Evolutionary conservation across 129 eudicot species (phyloP).

Genomic region (Centaurea solstitialis): DNA sequence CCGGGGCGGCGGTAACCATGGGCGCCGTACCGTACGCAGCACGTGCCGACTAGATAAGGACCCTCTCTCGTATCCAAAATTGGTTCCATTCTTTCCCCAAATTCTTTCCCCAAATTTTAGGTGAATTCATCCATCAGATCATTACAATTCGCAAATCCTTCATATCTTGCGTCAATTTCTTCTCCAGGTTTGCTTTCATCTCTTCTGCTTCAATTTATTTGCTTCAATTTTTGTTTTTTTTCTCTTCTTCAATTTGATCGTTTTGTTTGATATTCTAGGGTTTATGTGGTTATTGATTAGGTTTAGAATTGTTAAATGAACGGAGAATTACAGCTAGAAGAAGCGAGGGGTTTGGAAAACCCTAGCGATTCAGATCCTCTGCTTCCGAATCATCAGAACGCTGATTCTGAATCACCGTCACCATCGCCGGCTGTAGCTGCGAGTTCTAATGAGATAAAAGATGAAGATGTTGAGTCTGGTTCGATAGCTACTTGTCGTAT

Average conservation of each 20-base stretch:
- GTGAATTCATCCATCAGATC: conserved; percentile 5
- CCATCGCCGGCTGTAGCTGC: conserved; percentile 10
- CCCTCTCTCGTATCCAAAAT: neutral
- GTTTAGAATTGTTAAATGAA: conserved; percentile 36
- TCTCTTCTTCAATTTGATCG: conserved; percentile 4
- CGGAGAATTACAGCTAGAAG: conserved; percentile 62
- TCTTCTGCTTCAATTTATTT: neutral
- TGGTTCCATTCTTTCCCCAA: conserved; percentile 4
- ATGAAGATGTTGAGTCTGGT: conserved; percentile 64
- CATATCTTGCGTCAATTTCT: neutral
- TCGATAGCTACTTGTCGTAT: conserved; percentile 64
- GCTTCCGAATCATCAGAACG: conserved; percentile 32
- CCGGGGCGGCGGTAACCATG: no score
- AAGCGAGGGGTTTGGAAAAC: conserved; percentile 41
- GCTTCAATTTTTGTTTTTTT: neutral
- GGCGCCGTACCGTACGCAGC: conserved; percentile 11
- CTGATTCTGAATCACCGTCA: conserved; percentile 17
- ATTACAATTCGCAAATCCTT: conserved; percentile 1
- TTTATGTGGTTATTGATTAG: conserved; percentile 13
- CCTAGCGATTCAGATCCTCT: conserved; percentile 84
- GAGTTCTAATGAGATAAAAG: conserved; percentile 26
- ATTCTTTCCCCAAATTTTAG: conserved; percentile 2
- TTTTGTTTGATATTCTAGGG: conserved; percentile 30
- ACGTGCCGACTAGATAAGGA: conserved; percentile 32
- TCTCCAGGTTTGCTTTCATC: neutral